Evolutionary conservation across 2,329 filamentous ascomycete species (phyloP), one percentile per base, ranked within the genome.

Genomic region (Cytospora piceae): DNA sequence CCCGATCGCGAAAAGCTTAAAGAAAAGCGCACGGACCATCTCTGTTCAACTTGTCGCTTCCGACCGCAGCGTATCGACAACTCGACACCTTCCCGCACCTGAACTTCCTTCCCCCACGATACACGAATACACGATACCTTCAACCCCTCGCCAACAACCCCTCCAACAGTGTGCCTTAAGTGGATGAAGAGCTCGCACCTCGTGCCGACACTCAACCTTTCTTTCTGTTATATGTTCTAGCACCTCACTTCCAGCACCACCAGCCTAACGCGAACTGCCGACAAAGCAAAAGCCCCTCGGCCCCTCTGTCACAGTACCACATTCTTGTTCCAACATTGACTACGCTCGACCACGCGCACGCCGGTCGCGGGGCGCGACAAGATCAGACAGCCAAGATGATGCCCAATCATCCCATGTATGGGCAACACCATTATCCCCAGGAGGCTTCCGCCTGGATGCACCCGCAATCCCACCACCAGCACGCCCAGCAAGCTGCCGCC

Each of bases 401-500:
- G 81, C 84, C 83, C 67, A 83, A 85, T 74, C 80, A 85, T 72
- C 87, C 87, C 77, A 82, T 89, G 73, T 90, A 89, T 77, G 87
- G 85, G 69, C 88, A 90, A 74, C 87, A 88, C 73, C 87, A 89
- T 72, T 88, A 88, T 74, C 84, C 83, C 59, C 87, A 89, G 74
- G 79, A 80, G 56, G 87, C 89, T 67, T 83, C 85, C 70, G 79
- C 85, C 74, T 90, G 88, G 88, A 86, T 90, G 82, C 87, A 90
- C 71, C 86, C 87, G 75, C 67, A 89, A 75, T 80, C 83, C 69
- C 86, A 88, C 68, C 82, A 86, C 71, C 83, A 87, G 67, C 86
- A 87, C 71, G 80, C 81, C 27, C 84, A 63, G 76, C 81, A 70
- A 57, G 77, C 80, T 69, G 80, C 83, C 65, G 84, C 85, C 37